Evolutionary conservation across 345 rosid genomes (phyloP).

Genomic region (Populus ilicifolia): DNA sequence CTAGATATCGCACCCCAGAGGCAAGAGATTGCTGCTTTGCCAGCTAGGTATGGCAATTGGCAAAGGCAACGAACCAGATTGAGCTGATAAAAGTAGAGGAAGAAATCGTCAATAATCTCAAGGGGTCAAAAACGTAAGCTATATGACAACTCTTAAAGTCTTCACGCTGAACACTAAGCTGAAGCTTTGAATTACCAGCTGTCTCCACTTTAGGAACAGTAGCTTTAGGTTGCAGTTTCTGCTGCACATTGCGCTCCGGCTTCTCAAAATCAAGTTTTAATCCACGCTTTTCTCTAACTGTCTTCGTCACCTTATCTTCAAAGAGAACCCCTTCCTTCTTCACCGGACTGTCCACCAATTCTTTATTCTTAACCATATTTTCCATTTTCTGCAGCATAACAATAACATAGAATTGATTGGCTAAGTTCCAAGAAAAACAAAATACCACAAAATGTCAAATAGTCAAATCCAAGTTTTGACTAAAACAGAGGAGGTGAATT

Average conservation of each 20-base stretch:
- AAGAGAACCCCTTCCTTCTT: constrained; percentile 17
- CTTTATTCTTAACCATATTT: constrained; percentile 19
- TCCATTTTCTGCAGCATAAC: constrained; percentile 17
- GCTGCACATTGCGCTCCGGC: constrained; percentile 28
- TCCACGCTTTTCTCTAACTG: constrained; percentile 18
- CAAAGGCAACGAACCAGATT: constrained; percentile 33
- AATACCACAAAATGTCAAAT: neutral
- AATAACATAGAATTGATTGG: neutral
- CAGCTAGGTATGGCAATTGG: constrained; percentile 33
- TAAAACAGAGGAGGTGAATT: neutral
- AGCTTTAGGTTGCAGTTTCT: constrained; percentile 16
- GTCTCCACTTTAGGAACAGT: constrained; percentile 20
- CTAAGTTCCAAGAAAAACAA: neutral
- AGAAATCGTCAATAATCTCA: constrained; percentile 1
- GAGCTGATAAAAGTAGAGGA: constrained; percentile 31
- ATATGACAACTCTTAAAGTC: neutral
- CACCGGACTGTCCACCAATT: constrained; percentile 2
- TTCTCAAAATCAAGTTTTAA: constrained; percentile 42
- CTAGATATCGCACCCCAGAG: constrained; percentile 38
- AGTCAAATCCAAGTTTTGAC: neutral
- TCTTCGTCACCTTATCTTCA: constrained; percentile 9
- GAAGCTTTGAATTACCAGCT: constrained; percentile 28
- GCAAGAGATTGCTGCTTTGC: constrained; percentile 31
- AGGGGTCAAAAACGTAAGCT: neutral
- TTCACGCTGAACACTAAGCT: neutral